Percentiles rank a stretch among this genome's conserved stretches.
Conservation (phyloP, 1,139 yeast genomes). For the Keqinozyma sinolaborantium region DNA sequence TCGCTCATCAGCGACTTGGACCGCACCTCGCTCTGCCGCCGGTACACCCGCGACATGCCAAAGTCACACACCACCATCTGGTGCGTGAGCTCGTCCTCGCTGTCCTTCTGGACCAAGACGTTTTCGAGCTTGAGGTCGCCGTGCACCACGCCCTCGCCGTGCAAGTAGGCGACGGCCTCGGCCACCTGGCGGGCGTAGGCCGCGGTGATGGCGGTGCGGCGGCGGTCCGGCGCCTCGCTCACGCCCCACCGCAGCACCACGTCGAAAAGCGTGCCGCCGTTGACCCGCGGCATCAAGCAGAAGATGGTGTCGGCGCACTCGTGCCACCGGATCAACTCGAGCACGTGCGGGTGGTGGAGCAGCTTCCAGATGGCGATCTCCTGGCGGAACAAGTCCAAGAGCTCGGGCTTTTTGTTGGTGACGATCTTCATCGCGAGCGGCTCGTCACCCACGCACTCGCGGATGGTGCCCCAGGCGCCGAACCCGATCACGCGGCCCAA, state of each 20-base stretch:
- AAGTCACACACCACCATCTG: conserved; percentile 71
- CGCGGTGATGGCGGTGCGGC: conserved; percentile 24
- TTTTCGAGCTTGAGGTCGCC: conserved; percentile 90
- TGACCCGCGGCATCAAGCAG: conserved; percentile 68
- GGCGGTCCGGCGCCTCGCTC: conserved; percentile 4
- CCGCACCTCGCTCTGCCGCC: conserved; percentile 25
- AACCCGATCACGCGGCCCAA: conserved; percentile 79
- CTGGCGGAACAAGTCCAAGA: conserved; percentile 53
- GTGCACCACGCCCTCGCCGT: conserved; percentile 68
- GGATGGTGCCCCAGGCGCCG: conserved; percentile 92
- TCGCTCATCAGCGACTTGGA: conserved; percentile 45
- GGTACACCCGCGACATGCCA: conserved; percentile 63
- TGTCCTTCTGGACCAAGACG: conserved; percentile 53
- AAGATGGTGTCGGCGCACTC: conserved; percentile 65
- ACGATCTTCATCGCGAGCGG: conserved; percentile 78
- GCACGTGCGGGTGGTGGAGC: conserved; percentile 59
- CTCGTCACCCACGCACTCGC: conserved; percentile 60
- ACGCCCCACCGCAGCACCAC: conserved; percentile 68
- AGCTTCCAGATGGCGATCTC: conserved; percentile 77
- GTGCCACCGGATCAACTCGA: conserved; percentile 58
- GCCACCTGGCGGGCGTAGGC: conserved; percentile 52
- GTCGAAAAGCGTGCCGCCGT: conserved; percentile 83
- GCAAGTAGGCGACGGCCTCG: conserved; percentile 68
- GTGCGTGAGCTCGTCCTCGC: conserved; percentile 16
- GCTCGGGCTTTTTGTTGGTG: conserved; percentile 42